Evolutionary conservation across 805 yeast species (phyloP), one percentile per base, ranked within the genome.

Genomic region (Suhomyces kilbournensis): DNA sequence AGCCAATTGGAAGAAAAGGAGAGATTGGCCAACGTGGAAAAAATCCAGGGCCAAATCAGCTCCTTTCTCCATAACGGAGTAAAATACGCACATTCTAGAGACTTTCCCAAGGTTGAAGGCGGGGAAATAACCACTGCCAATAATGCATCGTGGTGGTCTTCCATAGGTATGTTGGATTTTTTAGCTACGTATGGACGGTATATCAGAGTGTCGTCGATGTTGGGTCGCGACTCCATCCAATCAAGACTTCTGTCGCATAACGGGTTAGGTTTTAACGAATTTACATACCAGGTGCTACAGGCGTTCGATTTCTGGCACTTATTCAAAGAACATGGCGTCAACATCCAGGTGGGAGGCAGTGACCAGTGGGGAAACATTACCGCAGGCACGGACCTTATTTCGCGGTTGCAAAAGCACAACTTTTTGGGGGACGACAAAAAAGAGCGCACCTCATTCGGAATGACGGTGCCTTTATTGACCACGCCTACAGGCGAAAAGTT

Each of bases 311-410:
- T 90, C 64, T 90, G 86, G 78, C 90, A 92, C 64, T 71, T 94
- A 53, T 83, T 82, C 72, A 78, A 77, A 38, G 66, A 79, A 14
- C 69, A 81, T 35, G 68, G 74, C 3, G 92, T 92, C 43, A 75
- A 77, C 43, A 69, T 91, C 12, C 98, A 94, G 71, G 84, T 88
- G 34, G 99, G 99, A 22, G 99, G 99, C 5, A 91, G 88, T 64
- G 99, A 94, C 66, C 99, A 94, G 69, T 94, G 97, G 91, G 99
- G 99, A 1, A 94, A 94, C 62, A 94, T 94, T 53, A 90, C 96
- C 1, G 97, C 98, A 0, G 99, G 99, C 0, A 81, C 89, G 39
- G 99, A 94, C 62, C 76, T 94, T 53, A 90, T 92, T 39, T 76
- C 86, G 1, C 74, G 96, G 56, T 65, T 88, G 59, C 60, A 67